Evolutionary conservation across 805 yeast genomes (phyloP).

Genomic region (Metschnikowia dekortorum): DNA sequence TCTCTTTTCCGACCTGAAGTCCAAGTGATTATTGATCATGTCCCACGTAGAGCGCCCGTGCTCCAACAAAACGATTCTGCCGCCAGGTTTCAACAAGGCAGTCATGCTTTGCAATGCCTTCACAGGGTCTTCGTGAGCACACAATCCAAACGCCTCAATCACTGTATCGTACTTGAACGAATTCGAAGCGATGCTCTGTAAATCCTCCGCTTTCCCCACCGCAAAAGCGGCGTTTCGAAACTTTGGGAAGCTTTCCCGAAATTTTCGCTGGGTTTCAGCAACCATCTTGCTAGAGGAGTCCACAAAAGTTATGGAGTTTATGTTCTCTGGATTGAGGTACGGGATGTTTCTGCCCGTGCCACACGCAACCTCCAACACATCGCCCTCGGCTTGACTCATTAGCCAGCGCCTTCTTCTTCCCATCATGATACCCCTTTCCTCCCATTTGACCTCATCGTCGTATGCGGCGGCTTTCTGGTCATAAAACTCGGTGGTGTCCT

Average conservation of each 20-base stretch:
- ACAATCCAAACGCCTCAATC: constrained; percentile 89
- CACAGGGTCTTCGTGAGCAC: constrained; percentile 94
- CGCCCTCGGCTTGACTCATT: constrained; percentile 76
- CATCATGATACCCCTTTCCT: constrained; percentile 58
- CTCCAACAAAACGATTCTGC: constrained; percentile 80
- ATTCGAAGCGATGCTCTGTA: constrained; percentile 50
- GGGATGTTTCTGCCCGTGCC: constrained; percentile 94
- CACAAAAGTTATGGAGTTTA: constrained; percentile 74
- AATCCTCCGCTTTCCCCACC: constrained; percentile 84
- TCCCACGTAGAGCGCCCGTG: constrained; percentile 88
- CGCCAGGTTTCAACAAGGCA: constrained; percentile 76
- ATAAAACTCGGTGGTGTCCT: constrained; percentile 78
- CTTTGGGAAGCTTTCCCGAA: constrained; percentile 60
- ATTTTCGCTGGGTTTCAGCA: constrained; percentile 70
- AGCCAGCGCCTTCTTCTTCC: constrained; percentile 71
- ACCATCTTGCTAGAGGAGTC: constrained; percentile 88
- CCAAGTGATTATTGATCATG: constrained; percentile 73
- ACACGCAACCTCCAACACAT: constrained; percentile 89
- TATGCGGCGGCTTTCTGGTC: constrained; percentile 75
- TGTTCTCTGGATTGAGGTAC: constrained; percentile 50
- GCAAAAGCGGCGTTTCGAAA: constrained; percentile 78
- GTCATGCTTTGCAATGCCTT: constrained; percentile 72
- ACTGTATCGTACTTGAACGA: constrained; percentile 80
- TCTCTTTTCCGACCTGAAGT: constrained; percentile 76
- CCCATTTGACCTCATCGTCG: constrained; percentile 74